Percentiles rank a stretch among this genome's conserved stretches.
Conservation (phyloP, 768 basidiomycete species). For the Lactarius sanguifluus region DNA sequence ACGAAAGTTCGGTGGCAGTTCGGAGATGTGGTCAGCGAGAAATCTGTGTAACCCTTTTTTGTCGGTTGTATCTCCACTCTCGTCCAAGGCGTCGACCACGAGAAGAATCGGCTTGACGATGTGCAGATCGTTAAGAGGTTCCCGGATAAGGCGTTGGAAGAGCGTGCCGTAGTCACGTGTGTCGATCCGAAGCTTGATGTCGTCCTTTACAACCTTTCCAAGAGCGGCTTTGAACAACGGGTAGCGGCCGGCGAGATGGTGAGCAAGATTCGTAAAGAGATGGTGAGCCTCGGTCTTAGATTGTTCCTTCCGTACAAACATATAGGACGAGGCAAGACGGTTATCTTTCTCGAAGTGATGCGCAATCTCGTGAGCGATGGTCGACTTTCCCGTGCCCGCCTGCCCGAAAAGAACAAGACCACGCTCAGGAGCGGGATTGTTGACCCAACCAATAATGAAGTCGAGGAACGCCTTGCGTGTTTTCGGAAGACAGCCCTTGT, state of each 20-base stretch:
- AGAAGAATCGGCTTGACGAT: background rate
- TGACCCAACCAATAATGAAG: background rate
- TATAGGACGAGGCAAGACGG: background rate
- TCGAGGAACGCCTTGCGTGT: background rate
- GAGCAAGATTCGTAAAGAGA: background rate
- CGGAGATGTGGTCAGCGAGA: background rate
- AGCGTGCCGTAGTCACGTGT: background rate
- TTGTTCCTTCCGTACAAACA: background rate
- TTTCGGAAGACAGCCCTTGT: background rate
- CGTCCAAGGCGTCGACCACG: slow-evolving; percentile 3
- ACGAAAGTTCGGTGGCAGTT: slow-evolving; percentile 4
- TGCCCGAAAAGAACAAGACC: background rate
- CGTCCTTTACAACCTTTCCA: background rate
- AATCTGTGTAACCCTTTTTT: background rate
- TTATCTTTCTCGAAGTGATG: background rate
- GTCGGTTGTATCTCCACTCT: background rate
- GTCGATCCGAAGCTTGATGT: background rate
- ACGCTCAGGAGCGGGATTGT: background rate
- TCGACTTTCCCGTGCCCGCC: background rate
- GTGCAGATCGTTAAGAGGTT: background rate
- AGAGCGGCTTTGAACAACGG: background rate
- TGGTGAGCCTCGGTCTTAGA: background rate
- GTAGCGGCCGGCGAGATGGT: background rate
- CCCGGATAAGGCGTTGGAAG: background rate
- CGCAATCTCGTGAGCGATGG: background rate